These are phyloP conservation scores for Geotrichum ghanense DNA, from an alignment of 805 yeast species.

Conservation along the genomic window DNA sequence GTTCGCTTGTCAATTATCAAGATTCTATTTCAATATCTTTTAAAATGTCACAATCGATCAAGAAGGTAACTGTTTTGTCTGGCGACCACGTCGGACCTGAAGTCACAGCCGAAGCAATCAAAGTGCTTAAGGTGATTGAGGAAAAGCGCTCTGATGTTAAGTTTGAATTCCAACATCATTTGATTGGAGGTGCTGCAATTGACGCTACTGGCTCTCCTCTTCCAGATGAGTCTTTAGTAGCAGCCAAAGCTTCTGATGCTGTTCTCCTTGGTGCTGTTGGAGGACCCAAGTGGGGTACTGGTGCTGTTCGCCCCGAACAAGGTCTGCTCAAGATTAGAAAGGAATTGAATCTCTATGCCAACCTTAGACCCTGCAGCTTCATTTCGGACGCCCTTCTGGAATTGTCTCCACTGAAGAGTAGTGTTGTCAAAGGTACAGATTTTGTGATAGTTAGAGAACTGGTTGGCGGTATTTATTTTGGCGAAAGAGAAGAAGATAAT, in stretches of 20 bases:
- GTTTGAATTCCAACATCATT: conserved; percentile 70
- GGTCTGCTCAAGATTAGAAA: conserved; percentile 91
- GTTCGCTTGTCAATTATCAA: too few species aligned
- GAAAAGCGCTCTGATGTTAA: conserved; percentile 41
- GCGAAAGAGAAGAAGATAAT: conserved; percentile 87
- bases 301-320: conserved; percentile 92
- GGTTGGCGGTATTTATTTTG: conserved; percentile 97
- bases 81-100: conserved; percentile 98
- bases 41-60: conserved; percentile 19
- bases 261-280: conserved; percentile 98
- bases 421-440: conserved; percentile 81
- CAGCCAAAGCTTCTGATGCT: conserved; percentile 83
- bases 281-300: conserved; percentile 99
- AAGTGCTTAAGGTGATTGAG: conserved; percentile 74
- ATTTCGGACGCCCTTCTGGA: conserved; percentile 74
- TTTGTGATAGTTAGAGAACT: conserved; percentile 91
- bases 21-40: too few species aligned
- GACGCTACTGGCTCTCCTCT: conserved; percentile 93
- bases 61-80: conserved; percentile 77
- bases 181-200: conserved; percentile 97
- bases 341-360: conserved; percentile 88
- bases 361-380: conserved; percentile 93
- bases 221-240: conserved; percentile 71
- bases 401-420: conserved; percentile 78
- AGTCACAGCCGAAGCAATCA: conserved; percentile 79